Conservation (phyloP, 2,329 filamentous ascomycete genomes). For the Ophiostoma sp. region DNA sequence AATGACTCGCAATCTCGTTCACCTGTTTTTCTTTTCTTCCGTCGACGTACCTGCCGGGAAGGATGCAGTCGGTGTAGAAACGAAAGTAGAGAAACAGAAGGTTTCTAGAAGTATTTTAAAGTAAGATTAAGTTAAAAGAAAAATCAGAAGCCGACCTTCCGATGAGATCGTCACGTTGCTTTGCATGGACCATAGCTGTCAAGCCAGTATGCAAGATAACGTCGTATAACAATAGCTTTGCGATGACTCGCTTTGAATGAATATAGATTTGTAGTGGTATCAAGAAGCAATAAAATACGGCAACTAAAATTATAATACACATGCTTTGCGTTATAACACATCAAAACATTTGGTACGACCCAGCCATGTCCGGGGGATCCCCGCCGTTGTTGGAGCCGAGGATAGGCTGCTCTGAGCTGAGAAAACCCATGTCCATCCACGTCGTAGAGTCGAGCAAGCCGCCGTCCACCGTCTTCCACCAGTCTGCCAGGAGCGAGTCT, state of each 20-base stretch:
- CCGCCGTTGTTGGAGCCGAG: conserved; percentile 18
- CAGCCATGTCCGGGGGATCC: background rate
- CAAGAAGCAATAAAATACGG: background rate
- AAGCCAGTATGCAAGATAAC: background rate
- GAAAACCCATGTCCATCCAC: conserved; percentile 27
- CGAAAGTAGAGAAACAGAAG: background rate
- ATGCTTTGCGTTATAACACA: background rate
- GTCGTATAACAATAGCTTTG: background rate
- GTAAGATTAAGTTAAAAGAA: background rate
- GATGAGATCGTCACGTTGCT: no score
- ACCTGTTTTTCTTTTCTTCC: background rate
- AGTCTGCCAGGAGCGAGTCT: conserved; percentile 25
- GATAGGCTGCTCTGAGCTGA: conserved; percentile 25
- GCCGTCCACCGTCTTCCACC: conserved; percentile 26
- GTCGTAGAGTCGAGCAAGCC: conserved; percentile 25
- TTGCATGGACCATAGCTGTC: no score
- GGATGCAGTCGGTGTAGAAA: background rate
- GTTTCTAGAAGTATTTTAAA: background rate
- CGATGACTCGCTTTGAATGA: background rate
- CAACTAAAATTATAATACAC: background rate
- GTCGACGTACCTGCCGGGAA: background rate
- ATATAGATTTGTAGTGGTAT: background rate
- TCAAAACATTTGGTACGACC: conserved; percentile 19
- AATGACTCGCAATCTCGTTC: conserved; percentile 3
- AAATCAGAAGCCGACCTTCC: no score